Evolutionary conservation across 2,329 filamentous ascomycete species (phyloP), one percentile per base, ranked within the genome.

Genomic region (Fusarium musae): DNA sequence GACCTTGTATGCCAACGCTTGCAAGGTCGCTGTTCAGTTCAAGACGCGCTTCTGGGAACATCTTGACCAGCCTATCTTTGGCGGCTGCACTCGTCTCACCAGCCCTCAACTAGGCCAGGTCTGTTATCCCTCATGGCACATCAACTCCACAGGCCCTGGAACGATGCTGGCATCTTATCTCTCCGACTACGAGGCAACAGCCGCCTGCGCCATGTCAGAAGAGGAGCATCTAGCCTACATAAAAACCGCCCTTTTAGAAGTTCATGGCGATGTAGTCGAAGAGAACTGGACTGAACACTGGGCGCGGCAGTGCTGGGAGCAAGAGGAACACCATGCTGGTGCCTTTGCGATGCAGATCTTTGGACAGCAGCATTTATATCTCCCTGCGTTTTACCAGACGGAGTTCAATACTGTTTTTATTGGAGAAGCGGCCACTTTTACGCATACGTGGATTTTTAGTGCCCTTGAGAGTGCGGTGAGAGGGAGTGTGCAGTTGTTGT

Each of bases 31-130:
- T 2, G 42, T 74, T 11, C 63, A 74, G 9, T 94, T 92, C 83
- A 84, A 87, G 72, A 89, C 91, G 0, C 89, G 92, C 3, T 89
- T 89, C 82, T 89, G 87, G 87, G 87, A 89, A 78, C 83, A 85
- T 63, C 81, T 82, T 53, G 79, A 82, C n/a, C 82, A 82, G 42
- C 86, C 87, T 8, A 93, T 93, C 79, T 83, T 88, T 66, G 92
- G 92, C 28, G 89, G 90, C 15, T 93, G 91, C 75, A 88, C 87
- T 7, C 50, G 59, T 1, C 23, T 72, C 3, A 66, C 40, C 7
- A 63, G 34, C 3, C 75, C 75, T 1, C 69, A 63, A 6, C 46
- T 76, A 12, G 74, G 74, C 7, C 59, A 66, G 4, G 65, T 77
- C 17, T 77, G 74, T 47, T 77, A 72, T 42, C 75, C 75, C 0